Conservation (phyloP, 441 rosid genomes). For the Jatropha multifida region DNA sequence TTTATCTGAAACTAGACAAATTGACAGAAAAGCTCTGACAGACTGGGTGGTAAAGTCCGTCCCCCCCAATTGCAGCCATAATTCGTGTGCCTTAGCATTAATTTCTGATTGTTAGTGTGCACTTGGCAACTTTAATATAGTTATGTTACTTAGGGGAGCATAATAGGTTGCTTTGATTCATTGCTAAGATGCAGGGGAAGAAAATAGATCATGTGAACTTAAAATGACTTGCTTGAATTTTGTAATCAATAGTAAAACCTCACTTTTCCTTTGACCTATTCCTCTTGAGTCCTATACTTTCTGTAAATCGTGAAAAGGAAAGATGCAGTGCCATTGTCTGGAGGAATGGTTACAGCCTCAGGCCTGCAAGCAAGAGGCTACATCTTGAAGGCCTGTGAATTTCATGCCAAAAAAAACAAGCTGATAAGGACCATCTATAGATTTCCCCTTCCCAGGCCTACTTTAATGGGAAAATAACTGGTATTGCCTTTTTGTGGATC, state of each 20-base stretch:
- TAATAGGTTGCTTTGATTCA: background rate
- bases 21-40: slow-evolving; percentile 53
- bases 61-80: background rate
- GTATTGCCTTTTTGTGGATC: background rate
- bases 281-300: background rate
- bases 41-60: slow-evolving; percentile 71
- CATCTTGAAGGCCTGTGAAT: background rate
- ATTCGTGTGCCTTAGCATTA: background rate
- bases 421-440: background rate
- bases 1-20: slow-evolving; percentile 49
- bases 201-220: background rate
- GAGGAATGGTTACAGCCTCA: background rate
- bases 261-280: background rate
- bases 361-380: slow-evolving; percentile 3
- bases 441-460: background rate
- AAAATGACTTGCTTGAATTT: background rate
- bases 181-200: too few relatives aligned
- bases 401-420: background rate
- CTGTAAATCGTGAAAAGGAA: background rate
- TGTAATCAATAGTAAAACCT: background rate
- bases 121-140: background rate
- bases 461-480: background rate
- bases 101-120: background rate
- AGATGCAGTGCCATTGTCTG: background rate
- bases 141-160: slow-evolving; percentile 3